Percentiles rank a stretch among this genome's conserved stretches.
Conservation (phyloP, 108 stramenopile genomes). For the Fistulifera pelliculosa region DNA sequence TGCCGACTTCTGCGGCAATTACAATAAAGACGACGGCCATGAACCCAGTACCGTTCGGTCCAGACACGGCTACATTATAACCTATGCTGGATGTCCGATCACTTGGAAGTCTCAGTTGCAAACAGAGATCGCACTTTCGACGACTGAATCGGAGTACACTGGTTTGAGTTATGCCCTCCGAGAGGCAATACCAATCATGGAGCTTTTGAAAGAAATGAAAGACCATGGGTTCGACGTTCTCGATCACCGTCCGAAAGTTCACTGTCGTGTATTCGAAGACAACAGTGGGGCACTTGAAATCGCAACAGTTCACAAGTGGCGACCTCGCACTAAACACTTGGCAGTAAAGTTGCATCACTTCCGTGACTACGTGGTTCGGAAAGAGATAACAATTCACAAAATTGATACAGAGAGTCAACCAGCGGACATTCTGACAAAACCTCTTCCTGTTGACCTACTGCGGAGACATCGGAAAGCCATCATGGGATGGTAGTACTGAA, state of each 20-base stretch:
- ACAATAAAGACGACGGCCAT: neutral
- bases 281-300: constrained; percentile 25
- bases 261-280: constrained; percentile 31
- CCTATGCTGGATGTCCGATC: constrained; percentile 11
- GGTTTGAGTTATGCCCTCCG: constrained; percentile 11
- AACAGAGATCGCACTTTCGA: constrained; percentile 8
- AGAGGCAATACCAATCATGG: constrained; percentile 20
- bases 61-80: constrained; percentile 10
- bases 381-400: constrained; percentile 15
- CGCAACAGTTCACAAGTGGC: constrained; percentile 10
- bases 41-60: constrained; percentile 11
- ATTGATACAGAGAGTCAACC: constrained; percentile 14
- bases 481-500: constrained; percentile 14
- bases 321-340: constrained; percentile 22
- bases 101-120: constrained; percentile 14
- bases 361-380: constrained; percentile 12
- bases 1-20: constrained; percentile 18
- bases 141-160: constrained; percentile 30
- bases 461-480: constrained; percentile 5
- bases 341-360: constrained; percentile 15
- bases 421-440: constrained; percentile 33
- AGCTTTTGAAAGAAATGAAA: constrained; percentile 19
- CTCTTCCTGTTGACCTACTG: constrained; percentile 2
- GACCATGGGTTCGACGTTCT: neutral
- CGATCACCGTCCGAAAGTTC: constrained; percentile 1